phyloP scores from a whole-genome alignment of 78 protist genomes.

The Protostelium mycophagum region DNA sequence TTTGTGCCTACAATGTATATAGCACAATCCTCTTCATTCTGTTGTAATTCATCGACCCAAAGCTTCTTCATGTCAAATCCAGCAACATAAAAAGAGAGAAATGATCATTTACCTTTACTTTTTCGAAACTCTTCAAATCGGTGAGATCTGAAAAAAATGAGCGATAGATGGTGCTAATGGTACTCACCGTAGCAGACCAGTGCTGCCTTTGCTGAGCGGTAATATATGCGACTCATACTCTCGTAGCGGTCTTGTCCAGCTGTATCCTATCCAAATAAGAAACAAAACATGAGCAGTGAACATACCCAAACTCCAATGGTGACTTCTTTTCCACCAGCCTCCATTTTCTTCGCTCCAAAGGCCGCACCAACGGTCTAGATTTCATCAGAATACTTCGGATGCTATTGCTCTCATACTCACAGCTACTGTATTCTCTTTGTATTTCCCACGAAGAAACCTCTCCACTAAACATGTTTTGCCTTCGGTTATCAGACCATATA shows the following conservation, averaged over 20 bases:
- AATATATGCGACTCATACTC: constrained; percentile 7
- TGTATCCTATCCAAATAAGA: not conserved
- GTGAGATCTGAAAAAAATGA: constrained; percentile 6
- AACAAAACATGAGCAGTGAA: not conserved
- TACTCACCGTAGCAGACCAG: constrained; percentile 1
- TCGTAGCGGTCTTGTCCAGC: constrained; percentile 11
- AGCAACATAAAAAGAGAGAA: not conserved
- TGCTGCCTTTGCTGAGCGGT: constrained; percentile 12
- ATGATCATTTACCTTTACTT: not conserved
- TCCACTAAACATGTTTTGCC: constrained; percentile 2
- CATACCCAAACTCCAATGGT: constrained; percentile 6
- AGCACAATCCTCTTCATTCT: constrained; percentile 1
- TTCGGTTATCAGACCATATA: not conserved
- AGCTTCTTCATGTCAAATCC: not conserved
- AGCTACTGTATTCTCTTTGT: constrained; percentile 1
- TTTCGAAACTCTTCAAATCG: not conserved
- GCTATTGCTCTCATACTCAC: not conserved
- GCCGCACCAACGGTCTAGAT: constrained; percentile 10
- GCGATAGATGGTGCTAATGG: not conserved
- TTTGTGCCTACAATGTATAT: constrained; percentile 8
- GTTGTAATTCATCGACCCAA: constrained; percentile 1
- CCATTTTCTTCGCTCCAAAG: constrained; percentile 7
- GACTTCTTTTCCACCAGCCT: not conserved
- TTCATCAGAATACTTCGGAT: not conserved
- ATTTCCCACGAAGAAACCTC: not conserved